Evolutionary conservation across 2,329 filamentous ascomycete species (phyloP), one percentile per base, ranked within the genome.

Genomic region (Verticillium tricorpus): DNA sequence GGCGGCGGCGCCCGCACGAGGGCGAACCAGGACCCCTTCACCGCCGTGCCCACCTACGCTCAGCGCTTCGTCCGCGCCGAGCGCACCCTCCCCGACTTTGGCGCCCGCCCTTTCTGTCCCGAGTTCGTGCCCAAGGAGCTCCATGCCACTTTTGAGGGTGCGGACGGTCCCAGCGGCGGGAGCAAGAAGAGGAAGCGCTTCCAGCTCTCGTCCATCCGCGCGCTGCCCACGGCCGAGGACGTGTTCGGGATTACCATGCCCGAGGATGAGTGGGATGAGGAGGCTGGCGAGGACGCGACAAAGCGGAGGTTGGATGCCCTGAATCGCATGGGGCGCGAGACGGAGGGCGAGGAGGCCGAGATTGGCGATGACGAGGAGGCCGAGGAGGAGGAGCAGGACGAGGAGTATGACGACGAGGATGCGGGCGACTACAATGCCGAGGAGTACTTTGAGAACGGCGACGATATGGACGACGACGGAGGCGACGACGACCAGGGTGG

Each of bases 351-450:
- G 3, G 79, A 79, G n/a, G 78, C 80, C 63, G 80, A 81, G 60
- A 52, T 52, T 8, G 79, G 82, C 17, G 81, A 83, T 32, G 82
- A 84, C 25, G 82, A 84, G 58, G 80, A 74, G 9, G 68, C 71
- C 45, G 74, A 75, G 37, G 78, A 80, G 59, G 79, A 78, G 11
- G 80, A 80, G 19, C 78, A 82, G 65, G 80, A 82, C 60, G 79
- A 82, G 60, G 75, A 73, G 28, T 83, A 81, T 63, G 82, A 87
- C 57, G 85, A 87, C 61, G 83, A 86, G 62, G 82, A 84, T 57
- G 85, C 82, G 1, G 84, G 85, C 8, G 85, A 87, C 63, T 87
- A 87, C 69, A 81, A 87, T 55, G 85, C 85, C 2, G 85, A 87
- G 67, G 78, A 78, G 11, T 86, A 86, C 73, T 87, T 87, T 69